Evolutionary conservation across 2,329 filamentous ascomycete species (phyloP).

Genomic region (Xylariales sp.): DNA sequence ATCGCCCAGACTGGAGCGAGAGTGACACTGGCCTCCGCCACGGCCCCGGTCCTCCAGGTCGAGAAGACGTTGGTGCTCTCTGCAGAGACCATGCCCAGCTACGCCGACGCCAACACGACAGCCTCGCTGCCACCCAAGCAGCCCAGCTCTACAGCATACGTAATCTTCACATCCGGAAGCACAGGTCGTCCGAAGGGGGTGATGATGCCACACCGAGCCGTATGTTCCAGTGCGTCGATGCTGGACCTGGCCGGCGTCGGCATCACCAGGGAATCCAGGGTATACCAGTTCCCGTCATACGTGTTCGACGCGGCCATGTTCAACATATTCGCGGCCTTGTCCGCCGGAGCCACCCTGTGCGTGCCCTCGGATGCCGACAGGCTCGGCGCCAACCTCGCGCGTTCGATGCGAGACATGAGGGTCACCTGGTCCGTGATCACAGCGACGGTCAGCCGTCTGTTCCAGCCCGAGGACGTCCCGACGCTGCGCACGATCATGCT

Average conservation of each 20-base stretch:
- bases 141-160: background rate
- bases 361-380: constrained; percentile 7
- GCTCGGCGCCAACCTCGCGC: background rate
- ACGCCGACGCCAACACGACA: background rate
- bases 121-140: constrained; percentile 1
- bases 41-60: background rate
- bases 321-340: constrained; percentile 6
- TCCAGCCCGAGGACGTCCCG: constrained; percentile 20
- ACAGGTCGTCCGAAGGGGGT: constrained; percentile 11
- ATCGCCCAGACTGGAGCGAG: constrained; percentile 17
- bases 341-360: constrained; percentile 3
- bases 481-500: constrained; percentile 19
- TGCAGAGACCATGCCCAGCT: background rate
- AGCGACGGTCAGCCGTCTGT: constrained; percentile 18
- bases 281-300: constrained; percentile 11
- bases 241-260: constrained; percentile 39
- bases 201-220: constrained; percentile 4
- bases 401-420: constrained; percentile 7
- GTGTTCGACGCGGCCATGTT: constrained; percentile 8
- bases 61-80: constrained; percentile 1
- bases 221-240: constrained; percentile 38
- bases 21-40: constrained; percentile 9
- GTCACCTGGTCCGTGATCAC: constrained; percentile 7
- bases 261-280: constrained; percentile 16
- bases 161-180: constrained; percentile 11